These are phyloP conservation scores for Coprinopsis sp. DNA, from an alignment of 768 basidiomycete genomes.

Conservation along the genomic window DNA sequence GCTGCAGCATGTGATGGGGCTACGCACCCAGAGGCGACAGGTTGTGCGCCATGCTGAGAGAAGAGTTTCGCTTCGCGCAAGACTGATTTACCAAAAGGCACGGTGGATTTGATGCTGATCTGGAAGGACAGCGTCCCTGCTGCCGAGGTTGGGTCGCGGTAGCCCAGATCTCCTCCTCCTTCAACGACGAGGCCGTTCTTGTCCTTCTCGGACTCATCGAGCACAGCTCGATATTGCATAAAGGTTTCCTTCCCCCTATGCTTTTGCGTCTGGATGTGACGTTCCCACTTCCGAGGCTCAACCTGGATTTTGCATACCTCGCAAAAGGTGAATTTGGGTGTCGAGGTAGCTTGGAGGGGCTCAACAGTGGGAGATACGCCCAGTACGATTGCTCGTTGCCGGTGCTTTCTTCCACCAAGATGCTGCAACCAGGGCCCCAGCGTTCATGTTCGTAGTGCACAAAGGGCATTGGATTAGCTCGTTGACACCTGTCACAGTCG, in stretches of 20 bases:
- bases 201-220: conserved; percentile 52
- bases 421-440: conserved; percentile 14
- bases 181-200: conserved; percentile 46
- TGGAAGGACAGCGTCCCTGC: conserved; percentile 15
- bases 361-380: conserved; percentile 2
- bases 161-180: conserved; percentile 45
- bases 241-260: conserved; percentile 38
- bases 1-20: neutral
- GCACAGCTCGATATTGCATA: conserved; percentile 33
- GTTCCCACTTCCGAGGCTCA: conserved; percentile 23
- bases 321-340: conserved; percentile 20
- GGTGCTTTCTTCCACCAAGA: conserved; percentile 4
- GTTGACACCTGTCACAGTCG: conserved; percentile 25
- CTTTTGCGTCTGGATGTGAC: conserved; percentile 23
- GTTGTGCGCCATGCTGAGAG: conserved; percentile 24
- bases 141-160: conserved; percentile 37
- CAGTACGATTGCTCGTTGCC: neutral
- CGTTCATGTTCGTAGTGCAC: conserved; percentile 23
- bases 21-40: conserved; percentile 20
- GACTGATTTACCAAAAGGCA: conserved; percentile 24
- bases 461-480: conserved; percentile 23
- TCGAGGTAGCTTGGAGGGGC: conserved; percentile 18
- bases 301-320: conserved; percentile 25
- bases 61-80: conserved; percentile 26
- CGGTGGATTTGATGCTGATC: conserved; percentile 23